Base-by-base conservation (phyloP, 2,329 filamentous ascomycete species). In the Ascochyta lentis region DNA sequence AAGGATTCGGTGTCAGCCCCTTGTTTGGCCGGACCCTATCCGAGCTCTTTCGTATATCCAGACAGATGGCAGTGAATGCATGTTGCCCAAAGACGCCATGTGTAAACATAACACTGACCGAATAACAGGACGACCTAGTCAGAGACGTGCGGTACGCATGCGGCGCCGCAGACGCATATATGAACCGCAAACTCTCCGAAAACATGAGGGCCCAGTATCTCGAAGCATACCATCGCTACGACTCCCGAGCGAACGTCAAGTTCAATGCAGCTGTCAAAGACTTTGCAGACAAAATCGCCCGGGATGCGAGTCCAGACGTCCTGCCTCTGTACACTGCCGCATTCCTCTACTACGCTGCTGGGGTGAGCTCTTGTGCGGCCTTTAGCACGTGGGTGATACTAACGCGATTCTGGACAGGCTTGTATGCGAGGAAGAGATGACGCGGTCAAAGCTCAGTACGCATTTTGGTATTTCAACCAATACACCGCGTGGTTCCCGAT, bases 11-110 rank as follows among this genome's bases (percentile, higher is more conserved):
- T 8, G 47, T 50, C 5, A 43, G 9, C 13, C 13, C 47, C 9
- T 23, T 50, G 10, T 50, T 50, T 23, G 47, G 47, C 16, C 47
- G 47, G 3, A 50, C 47, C 3, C 7, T 50, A 23, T 50, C 47
- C n/a, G 47, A 50, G 23, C 23, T 50, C 1, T 50, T 50, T 4
- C 38, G 47, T 7, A 31, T 43, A 16, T 50, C 47, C n/a, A 43
- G 40, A 29, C 47, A 50, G 23, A 50, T 50, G 39, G 47, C 47
- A n/a, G 47, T 43, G 22, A 50, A 27, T n/a, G 47, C 37, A 23
- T 26, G 47, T 42, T 15, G 6, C 9, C 13, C 12, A 10, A 3
- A 1, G 12, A n/a, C 7, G 23, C 15, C 15, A 22, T 19, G 12
- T 19, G 15, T 19, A 9, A 2, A 12, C 7, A 19, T 13, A 8